Base-by-base conservation (phyloP, 2,329 filamentous ascomycete genomes). In the Phialocephala sp. region DNA sequence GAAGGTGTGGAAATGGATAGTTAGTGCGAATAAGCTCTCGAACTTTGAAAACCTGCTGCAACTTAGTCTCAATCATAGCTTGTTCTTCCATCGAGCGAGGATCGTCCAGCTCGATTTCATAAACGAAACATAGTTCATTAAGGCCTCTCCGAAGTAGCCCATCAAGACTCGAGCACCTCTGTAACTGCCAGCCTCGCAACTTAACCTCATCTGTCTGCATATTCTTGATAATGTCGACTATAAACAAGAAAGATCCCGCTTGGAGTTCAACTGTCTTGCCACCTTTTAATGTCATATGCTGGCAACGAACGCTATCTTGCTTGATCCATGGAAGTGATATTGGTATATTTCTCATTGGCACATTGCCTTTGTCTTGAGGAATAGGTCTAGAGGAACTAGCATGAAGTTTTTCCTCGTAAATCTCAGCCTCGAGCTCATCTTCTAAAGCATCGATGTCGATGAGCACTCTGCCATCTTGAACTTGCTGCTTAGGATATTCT, bases 21-120 rank as follows among this genome's bases (percentile, higher is more conserved):
- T 91, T 92, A 0, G 89, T 91, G 1, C 83, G 76, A 0, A 80
- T 72, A 0, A 91, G 74, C 0, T 73, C 72, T 0, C 85, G 76
- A 14, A 80, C 76, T 1, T 75, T 67, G 2, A 79, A 69, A 0
- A 88, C 76, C 0, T 77, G 66, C 0, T 70, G 59, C 0, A 82
- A 62, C 0, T 73, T 57, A 0, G 88, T 72, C 1, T 85, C 81
- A 0, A 83, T 69, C 0, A 81, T 65, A 0, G 78, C 74, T 20
- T 84, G 80, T 0, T 75, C 62, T 1, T 79, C 62, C 0, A 72
- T 50, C 0, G 68, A 32, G 2, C 76, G 66, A 0, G 65, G 64
- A 45, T 83, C 79, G 6, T 79, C 74, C 0, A 75, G 63, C 6
- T 80, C 76, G 2, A 80, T 67, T 3, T 82, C 75, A 27, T 67